Evolutionary conservation across 441 rosid genomes (phyloP).

Genomic region (Euphorbia celastroides): DNA sequence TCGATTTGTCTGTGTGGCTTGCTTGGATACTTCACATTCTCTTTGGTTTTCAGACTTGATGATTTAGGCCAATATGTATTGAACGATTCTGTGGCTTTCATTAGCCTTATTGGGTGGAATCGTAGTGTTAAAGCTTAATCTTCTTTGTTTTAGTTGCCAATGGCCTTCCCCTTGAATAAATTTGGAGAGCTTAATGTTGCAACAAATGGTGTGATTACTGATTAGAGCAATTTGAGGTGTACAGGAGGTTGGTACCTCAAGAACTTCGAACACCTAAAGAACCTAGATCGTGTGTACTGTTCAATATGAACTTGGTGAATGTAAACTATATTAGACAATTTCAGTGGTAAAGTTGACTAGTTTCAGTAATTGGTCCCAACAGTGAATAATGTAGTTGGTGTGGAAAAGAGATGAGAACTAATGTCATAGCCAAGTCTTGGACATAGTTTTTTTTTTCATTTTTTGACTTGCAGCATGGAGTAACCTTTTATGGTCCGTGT

Average conservation of each 20-base stretch:
- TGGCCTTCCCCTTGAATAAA: too few species aligned
- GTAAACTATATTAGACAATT: not conserved
- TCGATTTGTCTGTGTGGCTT: not conserved
- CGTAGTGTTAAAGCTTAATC: not conserved
- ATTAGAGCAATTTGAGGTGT: not conserved
- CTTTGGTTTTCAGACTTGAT: not conserved
- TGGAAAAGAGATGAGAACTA: not conserved
- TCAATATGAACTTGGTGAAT: conserved; percentile 2
- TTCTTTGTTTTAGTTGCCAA: too few species aligned
- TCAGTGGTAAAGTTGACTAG: not conserved
- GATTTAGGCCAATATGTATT: not conserved
- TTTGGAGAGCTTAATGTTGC: not conserved
- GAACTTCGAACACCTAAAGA: too few species aligned
- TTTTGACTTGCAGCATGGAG: not conserved
- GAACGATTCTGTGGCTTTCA: not conserved
- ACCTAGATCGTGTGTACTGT: too few species aligned
- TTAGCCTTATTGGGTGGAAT: not conserved
- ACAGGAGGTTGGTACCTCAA: not conserved
- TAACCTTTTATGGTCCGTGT: not conserved
- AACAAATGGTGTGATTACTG: not conserved
- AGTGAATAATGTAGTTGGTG: not conserved
- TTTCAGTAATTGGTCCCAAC: too few species aligned
- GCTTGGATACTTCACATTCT: too few species aligned
- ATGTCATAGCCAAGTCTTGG: not conserved
- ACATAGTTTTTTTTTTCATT: not conserved